phyloP scores from a whole-genome alignment of 805 yeast species.

The Barnettozyma pratensis region DNA sequence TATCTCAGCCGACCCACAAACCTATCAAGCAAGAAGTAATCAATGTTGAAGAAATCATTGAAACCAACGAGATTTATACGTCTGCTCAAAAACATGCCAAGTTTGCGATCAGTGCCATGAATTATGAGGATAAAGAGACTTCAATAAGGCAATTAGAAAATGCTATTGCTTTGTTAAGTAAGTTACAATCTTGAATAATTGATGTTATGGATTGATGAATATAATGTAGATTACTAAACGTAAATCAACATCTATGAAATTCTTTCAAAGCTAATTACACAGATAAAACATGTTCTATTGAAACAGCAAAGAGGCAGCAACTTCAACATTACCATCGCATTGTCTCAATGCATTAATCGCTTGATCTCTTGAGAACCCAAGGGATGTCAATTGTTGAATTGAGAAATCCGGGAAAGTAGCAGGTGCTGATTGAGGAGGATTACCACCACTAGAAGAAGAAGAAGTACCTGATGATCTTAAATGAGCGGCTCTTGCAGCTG shows the following conservation, averaged over 20 bases:
- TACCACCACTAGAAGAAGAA: conserved; percentile 1
- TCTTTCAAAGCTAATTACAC: no score
- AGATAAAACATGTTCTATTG: conserved; percentile 15
- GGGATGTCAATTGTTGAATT: conserved; percentile 44
- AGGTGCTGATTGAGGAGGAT: neutral
- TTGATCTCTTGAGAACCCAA: conserved; percentile 68
- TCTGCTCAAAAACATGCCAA: conserved; percentile 65
- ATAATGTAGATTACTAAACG: no score
- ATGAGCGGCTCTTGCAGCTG: conserved; percentile 5
- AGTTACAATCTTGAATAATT: neutral
- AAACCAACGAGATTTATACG: conserved; percentile 49
- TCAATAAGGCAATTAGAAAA: conserved; percentile 55
- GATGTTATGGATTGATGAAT: no score
- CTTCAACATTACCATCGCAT: conserved; percentile 74
- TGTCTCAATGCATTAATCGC: conserved; percentile 59
- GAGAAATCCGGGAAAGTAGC: conserved; percentile 29
- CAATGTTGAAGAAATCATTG: conserved; percentile 45
- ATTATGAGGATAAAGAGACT: conserved; percentile 67
- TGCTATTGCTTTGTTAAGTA: conserved; percentile 42
- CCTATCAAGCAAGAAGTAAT: conserved; percentile 4
- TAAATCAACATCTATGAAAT: no score
- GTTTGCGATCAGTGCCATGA: conserved; percentile 74
- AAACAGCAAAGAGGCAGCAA: conserved; percentile 80
- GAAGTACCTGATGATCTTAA: conserved; percentile 14
- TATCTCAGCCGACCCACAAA: neutral